Evolutionary conservation across 108 stramenopile species (phyloP).

Genomic region (Nitzschia inconspicua): DNA sequence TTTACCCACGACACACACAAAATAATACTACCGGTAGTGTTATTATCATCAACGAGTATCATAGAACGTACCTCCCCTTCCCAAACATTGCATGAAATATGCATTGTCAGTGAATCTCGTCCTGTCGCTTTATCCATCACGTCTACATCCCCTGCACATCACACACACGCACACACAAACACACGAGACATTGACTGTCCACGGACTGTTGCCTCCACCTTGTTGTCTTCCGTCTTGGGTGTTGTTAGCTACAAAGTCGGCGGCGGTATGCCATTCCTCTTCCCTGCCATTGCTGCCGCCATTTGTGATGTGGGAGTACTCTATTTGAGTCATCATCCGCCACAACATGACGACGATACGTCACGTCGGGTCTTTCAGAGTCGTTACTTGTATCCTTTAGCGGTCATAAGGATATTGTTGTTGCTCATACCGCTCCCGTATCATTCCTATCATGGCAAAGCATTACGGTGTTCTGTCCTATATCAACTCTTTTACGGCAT

Average conservation of each 20-base stretch:
- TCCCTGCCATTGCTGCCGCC: slow-evolving; percentile 58
- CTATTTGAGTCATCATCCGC: slow-evolving; percentile 28
- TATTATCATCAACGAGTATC: too few species aligned
- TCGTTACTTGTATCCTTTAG: slow-evolving; percentile 48
- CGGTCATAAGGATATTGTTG: slow-evolving; percentile 50
- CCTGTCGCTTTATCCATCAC: too few species aligned
- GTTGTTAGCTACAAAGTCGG: neutral
- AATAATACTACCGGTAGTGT: too few species aligned
- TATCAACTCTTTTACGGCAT: slow-evolving; percentile 56
- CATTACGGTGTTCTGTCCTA: slow-evolving; percentile 45
- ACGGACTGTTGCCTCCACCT: too few species aligned
- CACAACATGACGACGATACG: neutral
- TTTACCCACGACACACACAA: too few species aligned
- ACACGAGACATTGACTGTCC: too few species aligned
- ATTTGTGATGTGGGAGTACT: slow-evolving; percentile 51
- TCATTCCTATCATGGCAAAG: slow-evolving; percentile 73
- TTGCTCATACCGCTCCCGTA: slow-evolving; percentile 68
- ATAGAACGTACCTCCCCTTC: too few species aligned
- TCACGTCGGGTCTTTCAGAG: slow-evolving; percentile 18
- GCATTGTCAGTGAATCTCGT: too few species aligned
- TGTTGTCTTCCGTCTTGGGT: too few species aligned
- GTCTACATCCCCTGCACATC: too few species aligned
- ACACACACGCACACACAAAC: too few species aligned
- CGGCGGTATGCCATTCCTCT: slow-evolving; percentile 45
- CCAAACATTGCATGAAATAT: too few species aligned